Conservation (phyloP, 139 green algal genomes). For the Zygnema circumcarinatum region DNA sequence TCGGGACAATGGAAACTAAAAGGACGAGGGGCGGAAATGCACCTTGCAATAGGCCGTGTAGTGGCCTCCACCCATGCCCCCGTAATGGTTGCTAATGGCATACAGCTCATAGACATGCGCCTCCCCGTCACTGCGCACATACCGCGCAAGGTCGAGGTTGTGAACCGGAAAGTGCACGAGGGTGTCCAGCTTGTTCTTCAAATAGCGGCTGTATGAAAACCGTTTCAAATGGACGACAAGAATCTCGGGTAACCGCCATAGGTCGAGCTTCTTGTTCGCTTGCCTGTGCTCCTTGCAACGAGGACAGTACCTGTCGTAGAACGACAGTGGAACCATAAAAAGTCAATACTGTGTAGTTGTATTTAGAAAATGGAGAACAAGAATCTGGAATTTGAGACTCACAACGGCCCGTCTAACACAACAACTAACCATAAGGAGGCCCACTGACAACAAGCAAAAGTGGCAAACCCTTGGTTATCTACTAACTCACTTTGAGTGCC, state of each 20-base stretch:
- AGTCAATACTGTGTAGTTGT: conserved; percentile 6
- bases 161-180: conserved; percentile 76
- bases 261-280: conserved; percentile 90
- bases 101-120: conserved; percentile 86
- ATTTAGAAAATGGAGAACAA: background rate
- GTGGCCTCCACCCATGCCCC: conserved; percentile 89
- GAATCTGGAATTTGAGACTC: background rate
- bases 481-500: too few species aligned
- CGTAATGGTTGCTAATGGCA: conserved; percentile 93
- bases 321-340: background rate
- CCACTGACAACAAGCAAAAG: too few species aligned
- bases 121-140: conserved; percentile 25
- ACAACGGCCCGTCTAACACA: background rate
- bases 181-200: conserved; percentile 87
- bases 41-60: conserved; percentile 88
- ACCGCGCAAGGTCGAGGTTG: conserved; percentile 77
- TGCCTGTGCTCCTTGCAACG: conserved; percentile 83
- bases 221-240: conserved; percentile 96
- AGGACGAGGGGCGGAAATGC: too few species aligned
- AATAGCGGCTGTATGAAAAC: conserved; percentile 80
- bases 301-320: conserved; percentile 76
- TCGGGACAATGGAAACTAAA: too few species aligned
- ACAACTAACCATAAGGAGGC: too few species aligned
- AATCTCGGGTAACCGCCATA: conserved; percentile 89
- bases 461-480: too few species aligned